A percentile compares a stretch with the other conserved stretches of the same genome.
phyloP scores from a whole-genome alignment of 768 basidiomycete genomes.

The Peribolospora baueri region DNA sequence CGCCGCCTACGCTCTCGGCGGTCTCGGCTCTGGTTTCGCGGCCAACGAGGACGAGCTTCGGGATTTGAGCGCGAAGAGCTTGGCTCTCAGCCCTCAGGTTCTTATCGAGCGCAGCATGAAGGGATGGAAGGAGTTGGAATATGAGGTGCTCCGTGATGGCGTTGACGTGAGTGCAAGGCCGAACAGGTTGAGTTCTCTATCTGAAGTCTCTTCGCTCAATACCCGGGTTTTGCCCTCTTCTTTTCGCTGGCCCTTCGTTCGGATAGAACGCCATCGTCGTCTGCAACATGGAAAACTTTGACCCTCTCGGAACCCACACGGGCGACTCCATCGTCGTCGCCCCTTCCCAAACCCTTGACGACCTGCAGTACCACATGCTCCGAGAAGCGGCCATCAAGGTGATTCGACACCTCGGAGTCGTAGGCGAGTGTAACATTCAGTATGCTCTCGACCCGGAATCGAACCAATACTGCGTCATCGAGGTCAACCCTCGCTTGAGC shows the following conservation, averaged over 20 bases:
- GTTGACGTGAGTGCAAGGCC: slow-evolving; percentile 35
- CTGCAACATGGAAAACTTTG: slow-evolving; percentile 97
- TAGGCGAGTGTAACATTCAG: slow-evolving; percentile 93
- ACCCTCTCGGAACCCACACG: slow-evolving; percentile 94
- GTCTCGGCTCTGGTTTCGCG: slow-evolving; percentile 93
- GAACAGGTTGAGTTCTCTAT: slow-evolving; percentile 23
- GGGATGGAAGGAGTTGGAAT: slow-evolving; percentile 99
- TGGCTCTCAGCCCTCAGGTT: slow-evolving; percentile 79
- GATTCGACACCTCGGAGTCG: slow-evolving; percentile 41
- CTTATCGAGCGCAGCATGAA: slow-evolving; percentile 95
- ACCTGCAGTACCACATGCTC: slow-evolving; percentile 74
- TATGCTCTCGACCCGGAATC: slow-evolving; percentile 86
- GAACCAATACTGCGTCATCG: slow-evolving; percentile 91
- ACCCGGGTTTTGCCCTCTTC: not conserved
- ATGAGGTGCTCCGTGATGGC: slow-evolving; percentile 92
- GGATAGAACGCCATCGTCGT: slow-evolving; percentile 89
- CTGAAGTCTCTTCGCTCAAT: not conserved
- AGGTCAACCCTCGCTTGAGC: slow-evolving; percentile 63
- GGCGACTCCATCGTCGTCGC: slow-evolving; percentile 99
- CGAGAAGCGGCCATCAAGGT: slow-evolving; percentile 93
- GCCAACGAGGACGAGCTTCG: slow-evolving; percentile 81
- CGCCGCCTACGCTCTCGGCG: slow-evolving; percentile 81
- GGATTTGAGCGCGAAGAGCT: slow-evolving; percentile 72
- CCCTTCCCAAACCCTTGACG: slow-evolving; percentile 88
- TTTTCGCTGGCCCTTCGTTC: not conserved